Evolutionary conservation across 352 stramenopile genomes (phyloP).

Genomic region (Globisporangium emineosum): DNA sequence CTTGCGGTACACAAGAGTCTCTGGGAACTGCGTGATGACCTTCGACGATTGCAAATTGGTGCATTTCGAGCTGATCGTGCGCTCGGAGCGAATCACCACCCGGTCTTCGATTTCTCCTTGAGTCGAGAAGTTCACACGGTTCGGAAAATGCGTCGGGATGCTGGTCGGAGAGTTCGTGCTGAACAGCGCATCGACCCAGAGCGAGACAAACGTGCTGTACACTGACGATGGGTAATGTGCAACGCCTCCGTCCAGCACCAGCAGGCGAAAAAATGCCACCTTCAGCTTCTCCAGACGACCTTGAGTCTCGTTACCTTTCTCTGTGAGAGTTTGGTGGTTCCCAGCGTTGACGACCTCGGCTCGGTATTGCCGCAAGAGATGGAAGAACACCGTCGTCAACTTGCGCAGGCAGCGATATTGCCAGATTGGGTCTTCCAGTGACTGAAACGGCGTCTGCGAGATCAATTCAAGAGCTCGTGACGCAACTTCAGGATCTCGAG

Average conservation of each 20-base stretch:
- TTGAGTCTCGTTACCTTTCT: conserved; percentile 2
- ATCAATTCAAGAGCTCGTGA: conserved; percentile 49
- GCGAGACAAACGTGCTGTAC: conserved; percentile 55
- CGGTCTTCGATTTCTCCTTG: conserved; percentile 26
- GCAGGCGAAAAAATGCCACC: conserved; percentile 45
- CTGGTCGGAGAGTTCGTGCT: conserved; percentile 57
- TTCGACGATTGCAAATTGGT: conserved; percentile 77
- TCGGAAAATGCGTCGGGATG: conserved; percentile 73
- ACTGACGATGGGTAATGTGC: conserved; percentile 69
- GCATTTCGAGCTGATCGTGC: conserved; percentile 81
- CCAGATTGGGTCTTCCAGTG: conserved; percentile 69
- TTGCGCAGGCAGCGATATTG: conserved; percentile 73
- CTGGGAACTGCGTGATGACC: conserved; percentile 59
- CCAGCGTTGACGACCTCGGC: conserved; percentile 27
- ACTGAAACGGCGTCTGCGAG: conserved; percentile 49
- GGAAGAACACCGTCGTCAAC: conserved; percentile 52
- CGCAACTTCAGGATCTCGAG: conserved; percentile 34
- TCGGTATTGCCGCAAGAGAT: conserved; percentile 49
- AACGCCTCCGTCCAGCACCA: conserved; percentile 54
- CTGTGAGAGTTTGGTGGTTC: not conserved
- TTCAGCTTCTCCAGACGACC: conserved; percentile 43
- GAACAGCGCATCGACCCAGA: conserved; percentile 69
- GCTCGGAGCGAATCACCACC: conserved; percentile 61
- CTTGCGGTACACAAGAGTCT: conserved; percentile 67
- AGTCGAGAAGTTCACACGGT: conserved; percentile 24